These are phyloP conservation scores for Hemisphaericaspora subhashii DNA, from an alignment of 1,139 yeast species.

Conservation along the genomic window DNA sequence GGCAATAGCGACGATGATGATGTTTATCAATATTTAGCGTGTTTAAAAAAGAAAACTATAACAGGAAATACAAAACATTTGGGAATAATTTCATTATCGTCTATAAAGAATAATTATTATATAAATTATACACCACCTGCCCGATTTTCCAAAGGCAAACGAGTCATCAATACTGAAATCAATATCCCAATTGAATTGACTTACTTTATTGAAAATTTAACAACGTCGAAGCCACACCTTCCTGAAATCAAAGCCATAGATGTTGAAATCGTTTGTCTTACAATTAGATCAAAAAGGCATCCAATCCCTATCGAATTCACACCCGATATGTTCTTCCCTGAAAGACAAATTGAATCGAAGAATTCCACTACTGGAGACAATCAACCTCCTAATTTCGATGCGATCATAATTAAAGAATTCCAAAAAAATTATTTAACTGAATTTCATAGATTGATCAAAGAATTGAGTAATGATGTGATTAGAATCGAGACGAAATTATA, in stretches of 20 bases:
- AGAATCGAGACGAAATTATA: conserved; percentile 38
- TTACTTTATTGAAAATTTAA: conserved; percentile 24
- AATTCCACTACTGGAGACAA: conserved; percentile 5
- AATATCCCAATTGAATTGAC: conserved; percentile 37
- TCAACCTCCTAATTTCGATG: conserved; percentile 30
- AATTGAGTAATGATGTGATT: conserved; percentile 36
- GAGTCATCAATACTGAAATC: conserved; percentile 20
- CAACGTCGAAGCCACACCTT: conserved; percentile 9
- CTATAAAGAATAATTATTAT: conserved; percentile 34
- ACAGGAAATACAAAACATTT: conserved; percentile 33
- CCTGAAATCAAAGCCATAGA: conserved; percentile 34
- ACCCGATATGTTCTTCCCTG: conserved; percentile 40
- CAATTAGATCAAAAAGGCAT: conserved; percentile 36
- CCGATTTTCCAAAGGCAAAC: conserved; percentile 17
- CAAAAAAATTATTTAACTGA: conserved; percentile 26
- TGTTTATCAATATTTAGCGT: conserved; percentile 33
- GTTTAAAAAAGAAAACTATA: conserved; percentile 37
- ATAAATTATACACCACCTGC: conserved; percentile 37
- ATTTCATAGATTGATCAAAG: conserved; percentile 31
- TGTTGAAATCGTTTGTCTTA: conserved; percentile 38
- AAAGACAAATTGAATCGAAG: conserved; percentile 23
- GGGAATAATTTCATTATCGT: conserved; percentile 39
- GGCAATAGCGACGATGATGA: conserved; percentile 21
- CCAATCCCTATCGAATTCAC: conserved; percentile 43
- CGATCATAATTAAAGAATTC: conserved; percentile 33